A percentile compares a stretch with the other conserved stretches of the same genome.
These are phyloP conservation scores for Hypoxylon fuscum DNA, from an alignment of 495 filamentous ascomycete genomes.

Conservation along the genomic window DNA sequence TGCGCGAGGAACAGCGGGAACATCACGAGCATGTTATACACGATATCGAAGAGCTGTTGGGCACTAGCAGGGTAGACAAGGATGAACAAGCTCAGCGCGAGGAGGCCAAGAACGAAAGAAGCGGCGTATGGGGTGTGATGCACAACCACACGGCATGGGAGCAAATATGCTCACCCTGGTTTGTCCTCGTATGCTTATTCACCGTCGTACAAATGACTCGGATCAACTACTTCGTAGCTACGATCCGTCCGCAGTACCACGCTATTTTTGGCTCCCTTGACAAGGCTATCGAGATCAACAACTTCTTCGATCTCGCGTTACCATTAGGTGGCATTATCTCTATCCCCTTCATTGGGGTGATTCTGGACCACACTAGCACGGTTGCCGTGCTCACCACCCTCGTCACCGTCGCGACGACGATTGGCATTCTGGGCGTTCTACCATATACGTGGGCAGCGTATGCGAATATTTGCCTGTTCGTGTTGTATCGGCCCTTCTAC, in stretches of 20 bases:
- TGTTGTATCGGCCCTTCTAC: slow-evolving; percentile 77
- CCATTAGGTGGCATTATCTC: slow-evolving; percentile 85
- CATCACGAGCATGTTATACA: slow-evolving; percentile 73
- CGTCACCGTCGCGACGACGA: slow-evolving; percentile 74
- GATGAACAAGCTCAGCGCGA: slow-evolving; percentile 62
- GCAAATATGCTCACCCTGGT: slow-evolving; percentile 88
- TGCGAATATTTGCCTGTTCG: slow-evolving; percentile 81
- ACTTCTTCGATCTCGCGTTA: slow-evolving; percentile 87
- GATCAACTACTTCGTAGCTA: slow-evolving; percentile 98
- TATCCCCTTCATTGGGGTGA: slow-evolving; percentile 85
- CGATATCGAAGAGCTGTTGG: slow-evolving; percentile 79
- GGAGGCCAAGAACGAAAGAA: slow-evolving; percentile 67
- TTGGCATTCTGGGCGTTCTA: slow-evolving; percentile 82
- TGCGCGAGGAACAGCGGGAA: slow-evolving; percentile 69
- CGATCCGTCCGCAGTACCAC: slow-evolving; percentile 85
- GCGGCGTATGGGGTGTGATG: slow-evolving; percentile 88
- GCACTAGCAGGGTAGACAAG: slow-evolving; percentile 63
- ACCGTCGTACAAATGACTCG: slow-evolving; percentile 92
- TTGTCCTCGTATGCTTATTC: slow-evolving; percentile 84
- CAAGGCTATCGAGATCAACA: slow-evolving; percentile 75
- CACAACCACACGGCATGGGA: slow-evolving; percentile 75
- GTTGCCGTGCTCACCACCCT: slow-evolving; percentile 77
- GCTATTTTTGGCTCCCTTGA: slow-evolving; percentile 70
- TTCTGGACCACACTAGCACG: slow-evolving; percentile 83
- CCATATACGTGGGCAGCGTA: slow-evolving; percentile 75